These are phyloP conservation scores for Macadamia tetraphylla DNA, from an alignment of 164 flowering plant genomes.

Conservation along the genomic window DNA sequence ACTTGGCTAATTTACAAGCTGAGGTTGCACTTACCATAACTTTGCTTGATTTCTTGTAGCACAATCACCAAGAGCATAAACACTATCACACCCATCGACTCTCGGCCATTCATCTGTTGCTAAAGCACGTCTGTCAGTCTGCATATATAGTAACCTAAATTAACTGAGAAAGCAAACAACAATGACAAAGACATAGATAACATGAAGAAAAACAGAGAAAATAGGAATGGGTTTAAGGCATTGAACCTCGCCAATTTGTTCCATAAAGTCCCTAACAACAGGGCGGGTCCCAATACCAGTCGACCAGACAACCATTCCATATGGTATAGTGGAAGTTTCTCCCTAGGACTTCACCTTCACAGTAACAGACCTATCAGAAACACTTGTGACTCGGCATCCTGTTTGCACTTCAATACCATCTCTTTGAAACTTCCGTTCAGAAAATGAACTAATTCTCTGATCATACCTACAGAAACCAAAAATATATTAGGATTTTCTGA, in stretches of 20 bases:
- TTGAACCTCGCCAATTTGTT: conserved; percentile 81
- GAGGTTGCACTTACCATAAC: conserved; percentile 59
- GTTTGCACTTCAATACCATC: conserved; percentile 81
- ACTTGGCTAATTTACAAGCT: neutral
- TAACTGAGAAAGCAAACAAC: neutral
- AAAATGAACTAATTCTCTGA: conserved; percentile 80
- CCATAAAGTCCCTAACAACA: conserved; percentile 73
- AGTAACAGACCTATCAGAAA: conserved; percentile 64
- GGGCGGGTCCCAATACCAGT: conserved; percentile 96
- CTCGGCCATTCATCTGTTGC: conserved; percentile 98
- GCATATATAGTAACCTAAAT: conserved; percentile 5
- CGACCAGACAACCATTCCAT: conserved; percentile 98
- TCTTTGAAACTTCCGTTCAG: conserved; percentile 80
- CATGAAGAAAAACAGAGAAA: neutral
- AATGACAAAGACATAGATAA: neutral
- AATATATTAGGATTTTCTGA: neutral
- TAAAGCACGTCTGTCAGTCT: conserved; percentile 74
- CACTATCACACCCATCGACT: conserved; percentile 56
- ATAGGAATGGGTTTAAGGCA: neutral
- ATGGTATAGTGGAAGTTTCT: conserved; percentile 47
- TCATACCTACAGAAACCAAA: conserved; percentile 63
- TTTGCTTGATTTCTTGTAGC: conserved; percentile 85
- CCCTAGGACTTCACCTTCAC: conserved; percentile 56
- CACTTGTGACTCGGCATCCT: conserved; percentile 78
- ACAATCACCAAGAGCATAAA: conserved; percentile 93